Evolutionary conservation across 805 yeast genomes (phyloP).

Genomic region (Teunomyces tritomae): DNA sequence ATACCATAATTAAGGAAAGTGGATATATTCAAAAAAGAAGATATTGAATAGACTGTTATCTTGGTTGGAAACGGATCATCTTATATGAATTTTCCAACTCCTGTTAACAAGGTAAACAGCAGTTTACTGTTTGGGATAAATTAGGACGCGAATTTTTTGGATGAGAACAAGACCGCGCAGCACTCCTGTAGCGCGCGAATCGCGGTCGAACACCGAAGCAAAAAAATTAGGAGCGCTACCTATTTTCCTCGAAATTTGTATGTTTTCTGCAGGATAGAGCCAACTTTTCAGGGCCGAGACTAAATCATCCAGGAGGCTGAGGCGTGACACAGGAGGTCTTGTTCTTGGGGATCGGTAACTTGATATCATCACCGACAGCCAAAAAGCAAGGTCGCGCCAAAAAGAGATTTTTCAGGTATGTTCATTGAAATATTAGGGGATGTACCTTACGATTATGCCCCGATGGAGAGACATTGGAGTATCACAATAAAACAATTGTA

Average conservation of each 20-base stretch:
- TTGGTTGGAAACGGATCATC: neutral
- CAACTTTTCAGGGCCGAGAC: constrained; percentile 4
- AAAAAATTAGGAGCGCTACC: neutral
- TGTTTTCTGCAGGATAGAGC: neutral
- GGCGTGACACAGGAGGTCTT: neutral
- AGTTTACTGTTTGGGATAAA: constrained; percentile 3
- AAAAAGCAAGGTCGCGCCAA: neutral
- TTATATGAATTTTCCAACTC: constrained; percentile 3
- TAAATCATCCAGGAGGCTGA: neutral
- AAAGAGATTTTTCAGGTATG: neutral
- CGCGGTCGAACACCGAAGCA: neutral
- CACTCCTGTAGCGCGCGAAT: constrained; percentile 2
- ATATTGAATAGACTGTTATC: neutral
- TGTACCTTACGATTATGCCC: neutral
- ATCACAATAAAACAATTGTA: neutral
- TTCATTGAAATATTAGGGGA: neutral
- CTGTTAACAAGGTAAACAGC: constrained; percentile 5
- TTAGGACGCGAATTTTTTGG: neutral
- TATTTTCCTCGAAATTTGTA: neutral
- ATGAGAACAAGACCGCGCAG: constrained; percentile 6
- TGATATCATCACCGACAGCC: neutral
- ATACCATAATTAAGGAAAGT: constrained; percentile 13
- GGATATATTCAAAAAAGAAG: neutral
- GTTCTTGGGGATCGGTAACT: neutral
- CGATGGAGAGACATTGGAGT: neutral